Evolutionary conservation across 202 grass and related monocot genomes (phyloP), one percentile per base, ranked within the genome.

Genomic region (Setaria italica): DNA sequence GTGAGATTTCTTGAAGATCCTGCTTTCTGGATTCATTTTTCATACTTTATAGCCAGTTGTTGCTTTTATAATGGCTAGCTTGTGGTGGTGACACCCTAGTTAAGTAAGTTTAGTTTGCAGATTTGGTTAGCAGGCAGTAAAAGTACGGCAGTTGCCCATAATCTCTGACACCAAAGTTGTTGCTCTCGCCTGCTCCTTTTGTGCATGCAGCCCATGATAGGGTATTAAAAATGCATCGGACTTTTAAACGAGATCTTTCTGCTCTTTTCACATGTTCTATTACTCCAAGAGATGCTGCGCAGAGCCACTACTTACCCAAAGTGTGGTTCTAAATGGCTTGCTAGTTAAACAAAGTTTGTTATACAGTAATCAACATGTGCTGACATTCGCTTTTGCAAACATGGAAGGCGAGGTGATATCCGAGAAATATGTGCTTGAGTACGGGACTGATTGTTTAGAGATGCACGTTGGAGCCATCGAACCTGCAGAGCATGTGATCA

Each of bases 381-480:
- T 92, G 14, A 92, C 76, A 29, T 84, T 12, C 6, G 15, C 67
- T 34, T 69, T 71, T 75, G 21, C 39, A 33, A 71, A 72, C 47
- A 4, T 88, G 76, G 29, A 81, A 99, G 97, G 93, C 30, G 85
- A 99, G 82, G 92, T 94, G 66, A 96, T 99, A 39, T 94, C 91
- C 4, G 92, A 99, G 86, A 90, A 82, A 6, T 99, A 99, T 19
- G 79, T 91, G 37, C 88, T 99, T 0, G 97, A 99, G 81, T 99
- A 99, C 51, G 97, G 97, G 11, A 92, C 88, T 3, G 97, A 99
- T 83, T 92, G 82, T 57, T 80, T 99, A 64, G 85, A 99, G 88
- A 99, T 99, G 92, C 97, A 99, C 78, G 87, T 99, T n/a, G 97
- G 92, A 64, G 94, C 97, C 11, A 88, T 96, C 3, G 67, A 92